Conservation (phyloP, 352 stramenopile species). For the Globisporangium canariense region DNA sequence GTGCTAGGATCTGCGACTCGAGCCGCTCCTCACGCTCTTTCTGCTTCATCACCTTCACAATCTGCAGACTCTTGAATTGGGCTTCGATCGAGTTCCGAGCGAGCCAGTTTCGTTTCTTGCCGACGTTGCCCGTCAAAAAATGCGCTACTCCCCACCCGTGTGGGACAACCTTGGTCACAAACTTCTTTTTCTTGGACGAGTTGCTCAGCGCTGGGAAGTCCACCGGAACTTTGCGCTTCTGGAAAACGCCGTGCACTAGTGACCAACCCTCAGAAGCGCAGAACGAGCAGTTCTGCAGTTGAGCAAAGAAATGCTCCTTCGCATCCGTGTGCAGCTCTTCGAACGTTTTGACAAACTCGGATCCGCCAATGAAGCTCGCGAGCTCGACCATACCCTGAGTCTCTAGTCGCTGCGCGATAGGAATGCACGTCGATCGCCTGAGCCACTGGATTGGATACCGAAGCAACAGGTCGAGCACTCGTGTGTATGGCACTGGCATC, state of each 20-base stretch:
- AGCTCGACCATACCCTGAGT: conserved; percentile 48
- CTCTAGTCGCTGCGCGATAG: conserved; percentile 45
- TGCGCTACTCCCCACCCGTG: conserved; percentile 80
- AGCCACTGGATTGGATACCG: conserved; percentile 62
- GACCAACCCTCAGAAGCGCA: conserved; percentile 70
- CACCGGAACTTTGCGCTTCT: conserved; percentile 34
- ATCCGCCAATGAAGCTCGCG: conserved; percentile 52
- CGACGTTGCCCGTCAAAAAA: conserved; percentile 48
- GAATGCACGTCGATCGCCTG: conserved; percentile 44
- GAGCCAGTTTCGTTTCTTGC: conserved; percentile 55
- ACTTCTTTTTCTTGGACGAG: conserved; percentile 19
- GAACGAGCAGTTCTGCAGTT: conserved; percentile 51
- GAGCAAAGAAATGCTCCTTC: conserved; percentile 47
- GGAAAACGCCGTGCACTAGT: conserved; percentile 75
- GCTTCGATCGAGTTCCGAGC: conserved; percentile 64
- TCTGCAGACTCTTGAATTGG: conserved; percentile 65
- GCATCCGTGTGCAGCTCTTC: conserved; percentile 60
- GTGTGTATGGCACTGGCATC: conserved; percentile 54
- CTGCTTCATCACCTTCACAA: conserved; percentile 68
- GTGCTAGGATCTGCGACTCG: conserved; percentile 55
- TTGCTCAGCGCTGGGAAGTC: conserved; percentile 19
- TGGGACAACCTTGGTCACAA: conserved; percentile 32
- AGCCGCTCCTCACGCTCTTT: conserved; percentile 64
- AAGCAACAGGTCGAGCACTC: conserved; percentile 58
- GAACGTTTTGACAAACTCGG: conserved; percentile 68